phyloP scores from a whole-genome alignment of 225 moss, liverwort and hornwort species.

The Thuidium tamariscinum region DNA sequence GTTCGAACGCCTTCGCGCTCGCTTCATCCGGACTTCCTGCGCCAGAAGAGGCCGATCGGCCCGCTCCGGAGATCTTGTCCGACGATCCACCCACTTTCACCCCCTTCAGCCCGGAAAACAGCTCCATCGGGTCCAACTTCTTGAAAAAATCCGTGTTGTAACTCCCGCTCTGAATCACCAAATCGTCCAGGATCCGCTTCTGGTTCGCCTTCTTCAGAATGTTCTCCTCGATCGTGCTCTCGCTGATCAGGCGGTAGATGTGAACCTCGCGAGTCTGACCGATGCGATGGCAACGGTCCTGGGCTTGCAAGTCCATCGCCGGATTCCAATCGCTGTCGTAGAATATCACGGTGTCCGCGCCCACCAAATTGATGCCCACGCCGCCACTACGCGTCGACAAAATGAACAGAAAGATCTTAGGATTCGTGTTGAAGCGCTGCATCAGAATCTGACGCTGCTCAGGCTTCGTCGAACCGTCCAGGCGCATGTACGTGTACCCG shows the following conservation, averaged over 20 bases:
- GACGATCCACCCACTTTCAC: constrained; percentile 26
- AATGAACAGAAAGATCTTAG: constrained; percentile 90
- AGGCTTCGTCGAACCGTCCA: constrained; percentile 96
- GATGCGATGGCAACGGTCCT: constrained; percentile 96
- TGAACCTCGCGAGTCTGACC: constrained; percentile 97
- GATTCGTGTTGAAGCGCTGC: constrained; percentile 97
- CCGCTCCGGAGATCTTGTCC: constrained; percentile 7
- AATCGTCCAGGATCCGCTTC: constrained; percentile 83
- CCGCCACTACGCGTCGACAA: constrained; percentile 94
- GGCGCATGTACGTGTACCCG: constrained; percentile 94
- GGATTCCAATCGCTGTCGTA: constrained; percentile 99
- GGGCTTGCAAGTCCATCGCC: constrained; percentile 96
- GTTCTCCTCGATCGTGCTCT: constrained; percentile 98
- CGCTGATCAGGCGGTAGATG: constrained; percentile 93
- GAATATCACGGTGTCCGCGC: constrained; percentile 96
- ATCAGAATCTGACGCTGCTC: constrained; percentile 94
- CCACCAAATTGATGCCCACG: constrained; percentile 90
- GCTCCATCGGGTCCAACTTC: constrained; percentile 93
- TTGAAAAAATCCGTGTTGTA: constrained; percentile 98
- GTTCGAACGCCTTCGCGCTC: constrained; percentile 20
- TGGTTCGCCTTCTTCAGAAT: constrained; percentile 97
- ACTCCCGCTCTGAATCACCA: constrained; percentile 97
- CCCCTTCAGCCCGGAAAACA: constrained; percentile 83
- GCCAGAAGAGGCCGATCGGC: neutral
- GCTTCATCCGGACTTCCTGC: neutral